Percentiles rank a stretch among this genome's conserved stretches.
Conservation (phyloP, 2,329 filamentous ascomycete genomes). For the Fusarium dlaminii region DNA sequence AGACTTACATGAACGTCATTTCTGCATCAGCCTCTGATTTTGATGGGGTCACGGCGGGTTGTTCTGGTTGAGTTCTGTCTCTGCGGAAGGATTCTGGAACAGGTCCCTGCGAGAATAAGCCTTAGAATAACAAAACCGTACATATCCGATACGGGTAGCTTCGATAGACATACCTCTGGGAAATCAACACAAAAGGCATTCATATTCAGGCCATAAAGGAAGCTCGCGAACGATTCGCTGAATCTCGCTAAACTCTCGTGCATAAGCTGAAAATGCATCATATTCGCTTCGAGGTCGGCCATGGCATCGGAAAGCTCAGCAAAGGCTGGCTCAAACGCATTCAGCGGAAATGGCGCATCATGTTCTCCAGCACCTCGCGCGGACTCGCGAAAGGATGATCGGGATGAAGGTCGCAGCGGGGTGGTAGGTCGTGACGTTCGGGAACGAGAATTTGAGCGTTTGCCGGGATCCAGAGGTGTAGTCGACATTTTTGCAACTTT, state of each 20-base stretch:
- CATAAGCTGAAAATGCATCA: conserved; percentile 97
- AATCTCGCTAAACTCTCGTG: conserved; percentile 94
- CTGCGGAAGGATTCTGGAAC: conserved; percentile 83
- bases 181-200: conserved; percentile 99
- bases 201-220: conserved; percentile 97
- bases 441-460: conserved; percentile 68
- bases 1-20: conserved; percentile 82
- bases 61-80: conserved; percentile 66
- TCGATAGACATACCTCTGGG: conserved; percentile 72
- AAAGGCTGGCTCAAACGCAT: conserved; percentile 87
- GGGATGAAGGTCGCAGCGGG: conserved; percentile 87
- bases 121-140: not conserved
- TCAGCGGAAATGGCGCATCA: conserved; percentile 74
- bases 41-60: conserved; percentile 43
- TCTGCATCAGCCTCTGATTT: conserved; percentile 65
- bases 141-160: not conserved
- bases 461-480: conserved; percentile 41
- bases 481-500: conserved; percentile 37
- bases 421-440: conserved; percentile 85
- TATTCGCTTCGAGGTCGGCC: conserved; percentile 95
- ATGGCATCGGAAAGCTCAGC: conserved; percentile 93
- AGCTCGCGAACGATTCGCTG: conserved; percentile 94
- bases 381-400: conserved; percentile 86
- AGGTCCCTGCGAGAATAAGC: conserved; percentile 68
- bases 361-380: conserved; percentile 63